Base-by-base conservation (phyloP, 192 early-diverging fungal species). In the Backusella mclennaniae region DNA sequence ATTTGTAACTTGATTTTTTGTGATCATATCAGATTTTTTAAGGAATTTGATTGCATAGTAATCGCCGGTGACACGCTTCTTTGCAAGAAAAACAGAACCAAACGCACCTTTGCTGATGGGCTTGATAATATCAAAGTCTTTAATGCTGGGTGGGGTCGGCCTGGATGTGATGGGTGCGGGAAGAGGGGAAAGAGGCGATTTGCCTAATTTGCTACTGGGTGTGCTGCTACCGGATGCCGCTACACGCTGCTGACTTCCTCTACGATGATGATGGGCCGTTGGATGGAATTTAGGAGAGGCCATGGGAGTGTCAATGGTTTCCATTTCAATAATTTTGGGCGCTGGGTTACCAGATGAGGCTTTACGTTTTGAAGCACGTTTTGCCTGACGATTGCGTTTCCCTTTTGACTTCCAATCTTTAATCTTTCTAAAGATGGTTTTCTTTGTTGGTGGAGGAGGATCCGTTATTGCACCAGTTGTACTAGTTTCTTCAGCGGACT, bases 1-100 rank as follows among this genome's bases (percentile, higher is more conserved):
- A 74, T 96, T 96, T 38, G 90, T 94, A 23, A 95, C 94, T 82
- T 96, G 95, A 76, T 96, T 96, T 82, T 96, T 96, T 35, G 93
- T 93, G 69, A 95, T 88, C 95, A 96, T 96, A 71, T 96, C 95
- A 1, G 91, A 88, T 70, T 96, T 96, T 29, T 90, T 89, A 26
- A 96, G 82, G 14, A 95, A 92, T 73, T 96, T 96, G 84, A 96
- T 95, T 0, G 95, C 95, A 84, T 84, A 95, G 69, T 95, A 95
- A 74, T 95, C 92, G 9, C 95, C 95, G 4, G 95, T 96, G 2
- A 91, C 81, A 23, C 90, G 85, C 76, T 95, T 95, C 76, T 95
- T 95, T 1, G 95, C 93, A 19, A 96, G 82, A 70, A 90, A 96
- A 0, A 96, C 95, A 0, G 92, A 92, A 26, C 95, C 95, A 87